Evolutionary conservation across 768 basidiomycete genomes (phyloP), one percentile per base, ranked within the genome.

Genomic region (Agaricus subrufescens): DNA sequence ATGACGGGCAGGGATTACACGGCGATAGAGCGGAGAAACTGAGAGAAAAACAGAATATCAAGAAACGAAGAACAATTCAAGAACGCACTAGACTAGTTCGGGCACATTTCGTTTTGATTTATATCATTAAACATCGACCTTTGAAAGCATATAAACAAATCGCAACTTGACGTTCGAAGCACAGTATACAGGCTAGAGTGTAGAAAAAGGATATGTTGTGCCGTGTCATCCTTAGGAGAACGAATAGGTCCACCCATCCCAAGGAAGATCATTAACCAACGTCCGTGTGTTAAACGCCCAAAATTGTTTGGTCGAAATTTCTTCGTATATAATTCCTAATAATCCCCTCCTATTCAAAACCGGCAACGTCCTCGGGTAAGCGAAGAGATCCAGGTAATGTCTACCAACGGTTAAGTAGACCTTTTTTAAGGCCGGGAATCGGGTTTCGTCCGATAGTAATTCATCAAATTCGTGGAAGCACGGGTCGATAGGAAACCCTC

Each of bases 361-460:
- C 0, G 54, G 54, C 47, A 56, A 15, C 1, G 54, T 56, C 47
- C 15, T 40, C 5, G 47, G 54, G 39, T 56, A 39, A 9, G 47
- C 27, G 12, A 56, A 56, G 47, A 56, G 26, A 4, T 29, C 37
- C 14, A 56, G 37, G 43, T 56, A 56, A 43, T 56, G 54, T 27
- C 48, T 56, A 25, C 54, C 54, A 11, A 56, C 54, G 3, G 54
- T 56, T 19, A 56, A 14, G 50, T 56, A 49, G 12, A 56, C 54
- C 19, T 56, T 56, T 43, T 40, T 49, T 42, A 56, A 50, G 5
- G 9, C 8, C 1, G 54, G 54, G 25, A 56, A 56, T 4, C 47
- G 45, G 10, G 19, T 37, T 29, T 49, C 23, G 38, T 56, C 50
- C 4, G 54, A 56, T 11, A 56, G 30, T 14, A 56, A 8, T 26